These are phyloP conservation scores for Tuber melanosporum DNA, from an alignment of 495 filamentous ascomycete genomes.

Conservation along the genomic window DNA sequence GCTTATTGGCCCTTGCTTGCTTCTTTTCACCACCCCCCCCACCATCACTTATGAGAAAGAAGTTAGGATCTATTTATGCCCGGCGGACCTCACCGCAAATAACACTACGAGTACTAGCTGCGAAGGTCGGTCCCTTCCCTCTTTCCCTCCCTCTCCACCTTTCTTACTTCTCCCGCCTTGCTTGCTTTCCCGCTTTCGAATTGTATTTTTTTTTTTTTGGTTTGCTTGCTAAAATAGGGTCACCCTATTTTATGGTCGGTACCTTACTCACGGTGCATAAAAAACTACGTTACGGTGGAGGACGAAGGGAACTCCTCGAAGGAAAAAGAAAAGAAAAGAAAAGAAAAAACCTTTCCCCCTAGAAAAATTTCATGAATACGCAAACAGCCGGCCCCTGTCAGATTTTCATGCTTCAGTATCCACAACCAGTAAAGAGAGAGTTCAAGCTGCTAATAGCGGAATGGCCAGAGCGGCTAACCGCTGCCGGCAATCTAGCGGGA, in stretches of 20 bases:
- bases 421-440: slow-evolving; percentile 29
- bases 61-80: not conserved
- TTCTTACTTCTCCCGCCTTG: not conserved
- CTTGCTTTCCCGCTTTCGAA: not conserved
- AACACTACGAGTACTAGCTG: not conserved
- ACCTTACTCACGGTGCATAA: slow-evolving; percentile 11
- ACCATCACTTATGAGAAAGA: not conserved
- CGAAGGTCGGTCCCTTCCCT: not conserved
- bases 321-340: not conserved
- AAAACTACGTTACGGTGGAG: not conserved
- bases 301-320: not conserved
- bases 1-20: slow-evolving; percentile 32
- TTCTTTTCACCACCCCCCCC: slow-evolving; percentile 8
- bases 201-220: not conserved
- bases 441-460: slow-evolving; percentile 20
- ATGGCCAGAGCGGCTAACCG: slow-evolving; percentile 22
- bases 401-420: slow-evolving; percentile 14
- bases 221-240: slow-evolving; percentile 4
- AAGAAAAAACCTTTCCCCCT: not conserved
- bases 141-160: not conserved
- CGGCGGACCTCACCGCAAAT: slow-evolving; percentile 1
- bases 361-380: slow-evolving; percentile 4
- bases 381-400: slow-evolving; percentile 36
- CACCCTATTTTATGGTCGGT: not conserved
- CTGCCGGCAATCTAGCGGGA: slow-evolving; percentile 17